Evolutionary conservation across 2,329 filamentous ascomycete genomes (phyloP), one percentile per base, ranked within the genome.

Genomic region (Aureobasidium sp.): DNA sequence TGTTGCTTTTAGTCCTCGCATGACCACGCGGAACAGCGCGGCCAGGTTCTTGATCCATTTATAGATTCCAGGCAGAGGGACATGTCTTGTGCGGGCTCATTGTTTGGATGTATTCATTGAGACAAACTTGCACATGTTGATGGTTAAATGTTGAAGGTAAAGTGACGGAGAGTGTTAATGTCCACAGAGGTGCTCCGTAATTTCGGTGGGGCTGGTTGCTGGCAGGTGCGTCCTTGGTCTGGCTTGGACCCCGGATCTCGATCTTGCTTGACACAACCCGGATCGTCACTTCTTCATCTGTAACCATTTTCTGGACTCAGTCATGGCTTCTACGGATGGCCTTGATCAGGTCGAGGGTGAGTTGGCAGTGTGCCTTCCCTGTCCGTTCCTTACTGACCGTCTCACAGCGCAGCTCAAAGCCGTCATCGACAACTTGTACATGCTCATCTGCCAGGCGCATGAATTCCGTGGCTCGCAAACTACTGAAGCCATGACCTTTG

Each of bases 361-460:
- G 64, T 61, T 11, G 3, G n/a, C 29, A 43, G 23, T 15, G 17
- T n/a, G 13, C 11, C n/a, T 33, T 8, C 1, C 4, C 4, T 37
- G 25, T 19, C 38, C 11, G 4, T 21, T n/a, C 9, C 1, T 40
- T 38, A 6, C 55, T 62, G 25, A 62, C 19, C 4, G 8, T 8
- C 42, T 17, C 19, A 19, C 66, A 81, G 78, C 74, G 50, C 79
- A 83, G 65, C 74, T 85, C 57, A 84, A 84, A 71, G 78, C 80
- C 47, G 79, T 85, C 61, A 83, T 86, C 64, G 81, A 84, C 65
- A 81, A 83, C 65, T 77, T 86, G 55, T 86, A 82, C 74, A 79
- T 84, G 64, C 72, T 80, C 42, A 76, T 79, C 53, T 79, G 84
- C 46, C 81, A 85, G 70, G 78, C 79, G 31, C 79, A 83, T 68